These are phyloP conservation scores for Akebia trifoliata DNA, from an alignment of 164 flowering plant genomes.

Conservation along the genomic window DNA sequence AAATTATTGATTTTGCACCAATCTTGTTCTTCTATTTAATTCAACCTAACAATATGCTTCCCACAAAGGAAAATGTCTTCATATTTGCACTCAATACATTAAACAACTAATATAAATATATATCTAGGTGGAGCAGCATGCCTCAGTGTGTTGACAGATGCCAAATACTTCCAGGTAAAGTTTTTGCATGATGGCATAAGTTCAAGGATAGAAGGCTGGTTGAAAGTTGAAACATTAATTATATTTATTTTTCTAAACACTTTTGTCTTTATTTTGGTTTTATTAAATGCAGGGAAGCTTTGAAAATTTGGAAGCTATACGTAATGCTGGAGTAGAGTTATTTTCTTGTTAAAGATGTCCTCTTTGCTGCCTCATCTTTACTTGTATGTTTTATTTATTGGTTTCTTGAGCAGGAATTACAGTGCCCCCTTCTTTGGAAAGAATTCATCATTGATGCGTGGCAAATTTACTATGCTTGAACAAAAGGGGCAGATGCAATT, in stretches of 20 bases:
- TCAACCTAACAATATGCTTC: too few species aligned
- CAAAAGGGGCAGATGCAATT: slow-evolving; percentile 97
- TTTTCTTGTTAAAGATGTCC: slow-evolving; percentile 11
- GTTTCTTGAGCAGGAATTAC: slow-evolving; percentile 20
- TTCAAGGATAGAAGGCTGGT: too few species aligned
- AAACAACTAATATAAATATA: too few species aligned
- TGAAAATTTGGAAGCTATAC: slow-evolving; percentile 77
- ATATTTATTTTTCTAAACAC: too few species aligned
- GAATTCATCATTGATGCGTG: slow-evolving; percentile 92
- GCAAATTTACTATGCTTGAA: slow-evolving; percentile 93
- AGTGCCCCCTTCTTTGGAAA: slow-evolving; percentile 99
- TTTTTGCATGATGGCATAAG: background rate
- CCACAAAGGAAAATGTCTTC: too few species aligned
- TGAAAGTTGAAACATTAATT: background rate
- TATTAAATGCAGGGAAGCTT: slow-evolving; percentile 67
- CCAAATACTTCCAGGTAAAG: slow-evolving; percentile 77
- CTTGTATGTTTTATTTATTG: background rate
- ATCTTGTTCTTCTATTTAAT: too few species aligned
- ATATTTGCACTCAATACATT: too few species aligned
- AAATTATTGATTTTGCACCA: too few species aligned
- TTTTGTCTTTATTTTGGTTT: background rate
- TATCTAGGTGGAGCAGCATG: slow-evolving; percentile 99
- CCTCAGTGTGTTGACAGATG: slow-evolving; percentile 94
- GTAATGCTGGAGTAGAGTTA: slow-evolving; percentile 86
- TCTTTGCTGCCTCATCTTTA: background rate